Conservation (phyloP, 257 asterid species). For the Eustoma russellianum region DNA sequence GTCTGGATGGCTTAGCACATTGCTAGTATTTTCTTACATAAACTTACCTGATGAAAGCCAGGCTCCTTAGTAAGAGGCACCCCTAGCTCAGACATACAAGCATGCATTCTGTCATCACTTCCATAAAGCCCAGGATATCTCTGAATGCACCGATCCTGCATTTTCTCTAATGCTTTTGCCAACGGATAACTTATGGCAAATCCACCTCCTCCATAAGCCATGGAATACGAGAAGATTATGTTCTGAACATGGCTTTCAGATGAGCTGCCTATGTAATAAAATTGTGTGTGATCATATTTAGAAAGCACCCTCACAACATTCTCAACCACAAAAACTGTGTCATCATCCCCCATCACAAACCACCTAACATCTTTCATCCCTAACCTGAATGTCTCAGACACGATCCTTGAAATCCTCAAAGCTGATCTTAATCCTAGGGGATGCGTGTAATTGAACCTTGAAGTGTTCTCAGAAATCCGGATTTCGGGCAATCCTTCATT, state of each 20-base stretch:
- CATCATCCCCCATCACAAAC: slow-evolving; percentile 94
- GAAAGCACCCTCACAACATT: slow-evolving; percentile 56
- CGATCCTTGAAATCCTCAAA: slow-evolving; percentile 62
- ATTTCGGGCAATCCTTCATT: slow-evolving; percentile 46
- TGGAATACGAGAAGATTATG: slow-evolving; percentile 55
- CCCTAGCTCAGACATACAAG: slow-evolving; percentile 87
- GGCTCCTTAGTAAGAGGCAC: slow-evolving; percentile 69
- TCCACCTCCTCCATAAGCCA: slow-evolving; percentile 96
- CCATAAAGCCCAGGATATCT: slow-evolving; percentile 68
- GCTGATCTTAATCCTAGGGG: slow-evolving; percentile 60
- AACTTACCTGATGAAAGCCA: slow-evolving; percentile 79
- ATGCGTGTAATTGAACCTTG: slow-evolving; percentile 41
- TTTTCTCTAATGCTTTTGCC: slow-evolving; percentile 61
- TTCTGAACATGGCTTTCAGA: slow-evolving; percentile 81
- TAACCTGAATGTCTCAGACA: slow-evolving; percentile 62
- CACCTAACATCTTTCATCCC: slow-evolving; percentile 59
- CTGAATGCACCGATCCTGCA: slow-evolving; percentile 73
- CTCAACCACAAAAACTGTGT: slow-evolving; percentile 64
- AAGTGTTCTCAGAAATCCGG: slow-evolving; percentile 45
- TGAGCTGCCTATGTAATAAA: slow-evolving; percentile 64
- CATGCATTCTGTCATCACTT: slow-evolving; percentile 78
- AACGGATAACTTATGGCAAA: slow-evolving; percentile 82
- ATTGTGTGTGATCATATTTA: slow-evolving; percentile 60
- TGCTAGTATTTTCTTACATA: too few species aligned
- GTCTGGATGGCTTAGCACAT: too few species aligned